Evolutionary conservation across 371 early-diverging fungal genomes (phyloP).

Genomic region (Nematocida ironsii): DNA sequence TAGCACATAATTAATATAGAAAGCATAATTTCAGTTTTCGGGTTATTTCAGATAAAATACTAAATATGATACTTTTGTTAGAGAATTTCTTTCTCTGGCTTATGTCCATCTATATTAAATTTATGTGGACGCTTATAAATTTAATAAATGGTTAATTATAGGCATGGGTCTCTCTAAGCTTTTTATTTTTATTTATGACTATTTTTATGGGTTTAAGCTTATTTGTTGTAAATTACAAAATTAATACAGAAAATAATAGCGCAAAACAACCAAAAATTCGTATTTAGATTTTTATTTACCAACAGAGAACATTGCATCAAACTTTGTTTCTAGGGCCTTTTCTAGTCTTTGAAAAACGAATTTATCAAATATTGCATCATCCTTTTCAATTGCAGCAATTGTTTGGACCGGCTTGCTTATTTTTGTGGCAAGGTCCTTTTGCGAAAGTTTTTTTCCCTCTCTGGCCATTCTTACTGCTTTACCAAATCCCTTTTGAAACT

Average conservation of each 20-base stretch:
- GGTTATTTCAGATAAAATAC: too few species aligned
- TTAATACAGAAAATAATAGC: background rate
- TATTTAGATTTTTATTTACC: conserved; percentile 29
- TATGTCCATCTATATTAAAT: too few species aligned
- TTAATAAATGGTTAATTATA: too few species aligned
- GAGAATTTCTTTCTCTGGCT: too few species aligned
- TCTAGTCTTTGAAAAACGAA: conserved; percentile 54
- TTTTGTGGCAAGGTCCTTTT: conserved; percentile 62
- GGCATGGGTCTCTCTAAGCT: too few species aligned
- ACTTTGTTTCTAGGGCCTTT: conserved; percentile 52
- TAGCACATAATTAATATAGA: too few species aligned
- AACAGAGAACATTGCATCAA: conserved; percentile 1
- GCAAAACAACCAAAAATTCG: background rate
- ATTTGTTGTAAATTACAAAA: too few species aligned
- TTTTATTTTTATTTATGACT: too few species aligned
- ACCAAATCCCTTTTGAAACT: conserved; percentile 57
- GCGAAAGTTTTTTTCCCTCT: conserved; percentile 31
- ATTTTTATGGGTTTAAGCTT: too few species aligned
- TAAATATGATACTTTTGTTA: too few species aligned
- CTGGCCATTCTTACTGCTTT: conserved; percentile 55
- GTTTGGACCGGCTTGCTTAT: conserved; percentile 50
- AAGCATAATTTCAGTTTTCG: too few species aligned
- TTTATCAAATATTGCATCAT: conserved; percentile 59
- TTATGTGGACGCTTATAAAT: too few species aligned
- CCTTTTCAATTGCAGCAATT: conserved; percentile 59